Base-by-base conservation (phyloP, 306 rosid genomes). In the Malus asiatica region DNA sequence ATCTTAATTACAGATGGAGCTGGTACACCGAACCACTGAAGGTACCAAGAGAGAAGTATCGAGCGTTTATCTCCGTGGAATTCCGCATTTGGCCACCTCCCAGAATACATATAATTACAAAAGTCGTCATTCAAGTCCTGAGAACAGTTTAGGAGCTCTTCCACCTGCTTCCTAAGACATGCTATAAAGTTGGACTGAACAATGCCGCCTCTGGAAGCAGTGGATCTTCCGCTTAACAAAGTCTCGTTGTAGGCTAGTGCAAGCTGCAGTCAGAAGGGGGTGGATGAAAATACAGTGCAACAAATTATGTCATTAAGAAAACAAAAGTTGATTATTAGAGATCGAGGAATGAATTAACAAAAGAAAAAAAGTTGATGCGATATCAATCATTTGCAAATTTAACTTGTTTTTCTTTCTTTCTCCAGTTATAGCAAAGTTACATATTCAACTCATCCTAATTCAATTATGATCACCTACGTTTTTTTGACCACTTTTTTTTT, bases 21-120 rank as follows among this genome's bases (percentile, higher is more conserved):
- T 27, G 97, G 98, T n/a, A 89, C 93, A 72, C 85, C 85, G 79
- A 79, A 95, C 97, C 98, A 95, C 80, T 90, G 97, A 77, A 89
- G 95, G 83, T 81, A 90, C 93, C 96, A 89, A 79, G 98, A 89
- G 78, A 92, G 93, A 80, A 92, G 90, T 30, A 92, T 75, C 13
- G 88, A 58, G 44, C 88, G 88, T 74, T 76, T 85, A 63, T 81
- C 83, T 76, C 83, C 82, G 35, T 71, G 83, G n/a, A 80, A 70
- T 64, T 88, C 89, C 66, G 83, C 87, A 13, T 73, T 84, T n/a
- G 97, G 97, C 97, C 97, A 90, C 81, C 75, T 89, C 77, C 98
- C 92, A 7, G 76, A 77, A 66, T 83, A 86, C 87, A 92, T 74
- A 75, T 95, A 95, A 73, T 77, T 85, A 40, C 76, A 79, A 66